These are phyloP conservation scores for Verbena officinalis DNA, from an alignment of 257 asterid species.

Conservation along the genomic window DNA sequence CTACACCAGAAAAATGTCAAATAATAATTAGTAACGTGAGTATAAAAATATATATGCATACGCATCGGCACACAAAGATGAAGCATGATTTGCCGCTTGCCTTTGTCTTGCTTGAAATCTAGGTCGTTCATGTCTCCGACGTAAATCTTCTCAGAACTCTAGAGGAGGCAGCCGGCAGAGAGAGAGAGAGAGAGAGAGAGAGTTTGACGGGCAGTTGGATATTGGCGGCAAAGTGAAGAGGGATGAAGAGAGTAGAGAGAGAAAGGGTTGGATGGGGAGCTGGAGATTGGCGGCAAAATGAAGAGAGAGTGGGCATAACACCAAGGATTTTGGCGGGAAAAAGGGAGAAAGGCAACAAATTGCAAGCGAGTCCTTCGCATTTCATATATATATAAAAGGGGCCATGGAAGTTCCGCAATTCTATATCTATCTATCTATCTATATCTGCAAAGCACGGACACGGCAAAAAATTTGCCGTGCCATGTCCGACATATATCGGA, in stretches of 20 bases:
- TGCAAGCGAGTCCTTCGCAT: conserved; percentile 31
- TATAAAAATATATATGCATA: not conserved
- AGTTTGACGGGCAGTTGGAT: conserved; percentile 21
- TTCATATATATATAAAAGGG: not conserved
- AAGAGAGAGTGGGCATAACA: conserved; percentile 3
- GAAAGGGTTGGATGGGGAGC: conserved; percentile 18
- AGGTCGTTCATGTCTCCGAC: conserved; percentile 54
- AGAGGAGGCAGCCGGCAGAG: not conserved
- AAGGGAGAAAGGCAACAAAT: conserved; percentile 6
- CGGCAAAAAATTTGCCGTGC: no score
- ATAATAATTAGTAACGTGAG: not conserved
- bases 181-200: conserved; percentile 10
- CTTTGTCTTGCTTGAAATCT: conserved; percentile 74
- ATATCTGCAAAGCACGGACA: no score
- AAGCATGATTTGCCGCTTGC: conserved; percentile 29
- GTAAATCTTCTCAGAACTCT: conserved; percentile 11
- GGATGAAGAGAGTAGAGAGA: not conserved
- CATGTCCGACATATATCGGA: no score
- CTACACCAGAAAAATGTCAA: conserved; percentile 41
- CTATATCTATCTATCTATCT: no score
- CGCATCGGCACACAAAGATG: not conserved
- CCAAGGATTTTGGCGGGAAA: conserved; percentile 75
- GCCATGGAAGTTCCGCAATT: not conserved
- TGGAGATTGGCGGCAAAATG: conserved; percentile 61
- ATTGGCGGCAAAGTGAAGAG: conserved; percentile 61